A percentile compares a stretch with the other conserved stretches of the same genome.
phyloP scores from a whole-genome alignment of 768 basidiomycete genomes.

The Mycena belliarum region DNA sequence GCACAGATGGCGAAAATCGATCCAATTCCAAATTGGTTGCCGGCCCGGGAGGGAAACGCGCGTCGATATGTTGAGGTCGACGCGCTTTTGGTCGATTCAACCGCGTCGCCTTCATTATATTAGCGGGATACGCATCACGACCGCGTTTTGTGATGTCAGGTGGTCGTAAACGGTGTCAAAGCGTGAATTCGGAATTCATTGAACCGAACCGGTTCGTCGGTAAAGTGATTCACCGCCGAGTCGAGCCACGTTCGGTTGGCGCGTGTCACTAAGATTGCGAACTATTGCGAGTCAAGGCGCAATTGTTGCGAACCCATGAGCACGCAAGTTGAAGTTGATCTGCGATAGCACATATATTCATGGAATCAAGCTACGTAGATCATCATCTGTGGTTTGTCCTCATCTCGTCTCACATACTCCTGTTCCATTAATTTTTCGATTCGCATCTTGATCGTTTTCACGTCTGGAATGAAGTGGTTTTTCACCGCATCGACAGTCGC shows the following conservation, averaged over 20 bases:
- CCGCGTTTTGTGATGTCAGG: slow-evolving; percentile 14
- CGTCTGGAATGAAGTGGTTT: slow-evolving; percentile 83
- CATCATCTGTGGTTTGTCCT: slow-evolving; percentile 69
- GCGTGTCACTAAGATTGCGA: background rate
- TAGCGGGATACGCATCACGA: background rate
- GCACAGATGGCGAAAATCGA: slow-evolving; percentile 57
- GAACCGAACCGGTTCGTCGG: background rate
- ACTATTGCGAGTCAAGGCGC: slow-evolving; percentile 6
- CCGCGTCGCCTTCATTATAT: background rate
- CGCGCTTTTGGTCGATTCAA: slow-evolving; percentile 1
- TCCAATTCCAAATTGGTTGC: too few species aligned
- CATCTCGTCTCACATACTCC: slow-evolving; percentile 82
- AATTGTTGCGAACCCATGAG: background rate
- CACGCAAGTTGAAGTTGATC: background rate
- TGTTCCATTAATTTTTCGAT: slow-evolving; percentile 81
- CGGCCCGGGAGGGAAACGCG: background rate
- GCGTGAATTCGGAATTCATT: slow-evolving; percentile 21
- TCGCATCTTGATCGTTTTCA: slow-evolving; percentile 82
- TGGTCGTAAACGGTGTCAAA: slow-evolving; percentile 7
- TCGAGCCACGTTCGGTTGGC: too few species aligned
- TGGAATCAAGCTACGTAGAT: slow-evolving; percentile 70
- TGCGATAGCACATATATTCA: background rate
- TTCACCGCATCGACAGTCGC: slow-evolving; percentile 87
- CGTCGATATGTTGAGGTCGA: background rate
- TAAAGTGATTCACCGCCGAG: too few species aligned